phyloP scores from a whole-genome alignment of 225 moss, liverwort and hornwort species.

The Lunularia cruciata region DNA sequence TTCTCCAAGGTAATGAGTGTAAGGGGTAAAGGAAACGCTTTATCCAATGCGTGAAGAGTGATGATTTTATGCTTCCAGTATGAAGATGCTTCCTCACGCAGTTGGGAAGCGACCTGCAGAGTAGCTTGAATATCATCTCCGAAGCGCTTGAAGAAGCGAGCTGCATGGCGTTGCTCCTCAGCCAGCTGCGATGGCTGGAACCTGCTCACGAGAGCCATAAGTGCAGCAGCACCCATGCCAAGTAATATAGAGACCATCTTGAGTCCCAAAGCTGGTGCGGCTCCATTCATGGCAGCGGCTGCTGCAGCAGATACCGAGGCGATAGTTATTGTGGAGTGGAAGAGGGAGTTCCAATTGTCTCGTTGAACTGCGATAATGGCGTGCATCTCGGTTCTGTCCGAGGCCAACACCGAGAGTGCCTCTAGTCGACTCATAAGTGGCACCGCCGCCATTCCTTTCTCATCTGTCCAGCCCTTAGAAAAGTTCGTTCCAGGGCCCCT shows the following conservation, averaged over 20 bases:
- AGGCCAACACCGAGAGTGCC: conserved; percentile 30
- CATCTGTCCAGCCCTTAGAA: too few species aligned
- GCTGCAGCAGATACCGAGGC: conserved; percentile 39
- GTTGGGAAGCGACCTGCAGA: conserved; percentile 37
- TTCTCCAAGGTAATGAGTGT: conserved; percentile 29
- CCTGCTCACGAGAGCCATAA: conserved; percentile 20
- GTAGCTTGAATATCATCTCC: conserved; percentile 22
- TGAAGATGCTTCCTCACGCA: conserved; percentile 46
- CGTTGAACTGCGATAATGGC: conserved; percentile 42
- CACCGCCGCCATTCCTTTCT: too few species aligned
- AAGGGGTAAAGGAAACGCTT: conserved; percentile 46
- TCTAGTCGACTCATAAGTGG: background rate
- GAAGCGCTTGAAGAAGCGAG: conserved; percentile 39
- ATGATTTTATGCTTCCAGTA: conserved; percentile 45
- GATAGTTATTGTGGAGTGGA: conserved; percentile 45
- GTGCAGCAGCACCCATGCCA: conserved; percentile 38
- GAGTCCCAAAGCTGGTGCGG: conserved; percentile 27
- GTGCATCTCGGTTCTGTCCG: conserved; percentile 50
- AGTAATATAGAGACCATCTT: conserved; percentile 40
- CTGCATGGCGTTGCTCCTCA: conserved; percentile 54
- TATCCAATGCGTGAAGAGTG: conserved; percentile 35
- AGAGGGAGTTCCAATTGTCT: conserved; percentile 47
- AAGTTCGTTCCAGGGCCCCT: too few species aligned
- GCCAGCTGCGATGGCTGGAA: conserved; percentile 53
- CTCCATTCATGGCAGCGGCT: conserved; percentile 39